Conservation (phyloP, 2,329 filamentous ascomycete genomes). For the Fusarium nisikadoi region DNA sequence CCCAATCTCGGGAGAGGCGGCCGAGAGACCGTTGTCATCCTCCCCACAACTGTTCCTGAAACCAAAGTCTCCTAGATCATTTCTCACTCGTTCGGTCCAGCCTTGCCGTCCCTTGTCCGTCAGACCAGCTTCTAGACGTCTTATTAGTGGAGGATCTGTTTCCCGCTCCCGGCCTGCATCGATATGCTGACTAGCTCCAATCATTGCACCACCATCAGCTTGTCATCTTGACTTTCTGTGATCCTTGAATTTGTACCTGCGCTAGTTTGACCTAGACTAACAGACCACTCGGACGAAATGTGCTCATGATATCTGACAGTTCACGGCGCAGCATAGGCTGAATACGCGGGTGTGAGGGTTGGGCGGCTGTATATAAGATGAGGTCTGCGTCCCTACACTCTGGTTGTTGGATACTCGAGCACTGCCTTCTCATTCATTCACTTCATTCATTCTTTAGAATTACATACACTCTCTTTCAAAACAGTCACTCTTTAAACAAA, state of each 20-base stretch:
- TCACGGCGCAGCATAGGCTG: conserved; percentile 1
- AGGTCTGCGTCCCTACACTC: background rate
- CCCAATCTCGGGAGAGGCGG: conserved; percentile 40
- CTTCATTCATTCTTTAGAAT: conserved; percentile 29
- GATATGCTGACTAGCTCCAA: conserved; percentile 32
- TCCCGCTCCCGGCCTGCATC: conserved; percentile 18
- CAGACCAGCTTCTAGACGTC: conserved; percentile 26
- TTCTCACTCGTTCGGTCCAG: conserved; percentile 37
- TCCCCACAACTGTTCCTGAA: conserved; percentile 44
- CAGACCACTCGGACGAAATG: conserved; percentile 27
- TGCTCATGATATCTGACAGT: conserved; percentile 15
- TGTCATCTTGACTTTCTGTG: conserved; percentile 16
- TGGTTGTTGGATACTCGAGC: conserved; percentile 4
- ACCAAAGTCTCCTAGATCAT: conserved; percentile 37
- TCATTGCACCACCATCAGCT: conserved; percentile 36
- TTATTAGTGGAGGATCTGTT: conserved; percentile 44
- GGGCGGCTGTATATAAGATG: conserved; percentile 29
- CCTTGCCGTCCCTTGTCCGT: conserved; percentile 35
- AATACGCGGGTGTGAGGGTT: background rate
- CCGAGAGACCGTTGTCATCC: conserved; percentile 23
- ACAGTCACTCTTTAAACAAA: conserved; percentile 22
- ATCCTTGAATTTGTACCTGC: conserved; percentile 25
- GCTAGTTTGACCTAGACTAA: conserved; percentile 20
- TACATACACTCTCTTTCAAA: conserved; percentile 32
- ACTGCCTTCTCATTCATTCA: conserved; percentile 23